Base-by-base conservation (phyloP, 805 yeast genomes). In the Barnettozyma siamensis region DNA sequence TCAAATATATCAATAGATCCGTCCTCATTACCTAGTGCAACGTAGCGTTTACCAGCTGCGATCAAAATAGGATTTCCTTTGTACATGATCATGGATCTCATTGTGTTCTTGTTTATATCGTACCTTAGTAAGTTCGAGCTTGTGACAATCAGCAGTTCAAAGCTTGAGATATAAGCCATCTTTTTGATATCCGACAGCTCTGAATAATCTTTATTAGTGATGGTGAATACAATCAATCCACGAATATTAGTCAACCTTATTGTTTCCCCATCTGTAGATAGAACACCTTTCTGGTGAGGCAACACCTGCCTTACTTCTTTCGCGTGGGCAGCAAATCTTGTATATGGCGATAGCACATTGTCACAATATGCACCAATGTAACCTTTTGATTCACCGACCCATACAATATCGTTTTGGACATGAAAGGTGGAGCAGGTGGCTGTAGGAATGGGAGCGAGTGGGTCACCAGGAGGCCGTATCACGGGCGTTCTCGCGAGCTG, bases 371-470 rank as follows among this genome's bases (percentile, higher is more conserved):
- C 67, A 4, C 63, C 58, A 9, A 72, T 53, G 29, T 55, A 59
- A 3, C 76, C 76, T 2, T 66, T 50, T 28, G 76, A 59, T 57
- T 86, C 93, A 15, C 95, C 95, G 1, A 81, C 70, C 98, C 98
- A 91, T 2, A 89, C 57, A 34, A 93, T 65, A 51, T 89, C 93
- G 44, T 79, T 75, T n/a, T 72, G 64, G 29, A 71, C 72, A 62
- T 89, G 96, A 59, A 88, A 88, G 4, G 62, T 60, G 7, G 76
- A 43, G 31, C 50, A 35, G 12, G 55, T 50, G 11, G 44, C 50
- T 1, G 36, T 27, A n/a, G 49, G 49, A 7, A 45, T 46, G 2
- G 33, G 34, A 3, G 43, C 36, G 13, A 33, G 35, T 17, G 47
- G 47, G 33, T 47, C 55, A 30, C 33, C 37, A 6, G 56, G 55